These are phyloP conservation scores for Blastocystis sp. DNA, from an alignment of 352 stramenopile genomes.

Conservation along the genomic window DNA sequence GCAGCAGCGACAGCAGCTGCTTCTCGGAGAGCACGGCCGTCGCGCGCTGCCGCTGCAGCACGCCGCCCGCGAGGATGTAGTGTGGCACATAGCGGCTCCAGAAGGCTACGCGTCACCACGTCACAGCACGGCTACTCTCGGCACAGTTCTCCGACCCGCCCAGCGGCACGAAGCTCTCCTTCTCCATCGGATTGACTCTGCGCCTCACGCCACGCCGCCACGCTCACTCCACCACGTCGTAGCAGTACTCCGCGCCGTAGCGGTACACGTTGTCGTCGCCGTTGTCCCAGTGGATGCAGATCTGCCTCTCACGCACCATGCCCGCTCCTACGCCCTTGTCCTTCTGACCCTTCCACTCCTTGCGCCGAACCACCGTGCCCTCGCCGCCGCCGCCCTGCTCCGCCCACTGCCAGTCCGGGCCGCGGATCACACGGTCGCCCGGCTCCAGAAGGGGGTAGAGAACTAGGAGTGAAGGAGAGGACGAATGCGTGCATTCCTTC, in stretches of 20 bases:
- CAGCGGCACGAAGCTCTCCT: constrained; percentile 33
- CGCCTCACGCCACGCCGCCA: not conserved
- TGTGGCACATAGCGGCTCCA: constrained; percentile 66
- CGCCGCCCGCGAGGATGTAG: not conserved
- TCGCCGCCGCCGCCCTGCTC: constrained; percentile 39
- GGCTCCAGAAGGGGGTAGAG: constrained; percentile 38
- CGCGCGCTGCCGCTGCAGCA: not conserved
- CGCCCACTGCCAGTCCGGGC: constrained; percentile 64
- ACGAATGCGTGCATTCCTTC: not conserved
- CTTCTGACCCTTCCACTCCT: constrained; percentile 64
- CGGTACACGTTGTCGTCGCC: constrained; percentile 63
- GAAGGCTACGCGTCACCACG: not conserved
- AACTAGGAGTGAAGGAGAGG: constrained; percentile 8
- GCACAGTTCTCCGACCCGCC: constrained; percentile 20
- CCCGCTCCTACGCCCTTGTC: constrained; percentile 14
- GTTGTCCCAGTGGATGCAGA: constrained; percentile 58
- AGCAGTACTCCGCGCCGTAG: constrained; percentile 62
- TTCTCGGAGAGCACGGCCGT: not conserved
- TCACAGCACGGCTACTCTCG: not conserved
- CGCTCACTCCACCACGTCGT: constrained; percentile 59
- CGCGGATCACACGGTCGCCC: constrained; percentile 49
- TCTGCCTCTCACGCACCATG: not conserved
- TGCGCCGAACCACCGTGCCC: constrained; percentile 59
- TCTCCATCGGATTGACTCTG: constrained; percentile 58
- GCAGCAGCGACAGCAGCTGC: constrained; percentile 9